These are phyloP conservation scores for Beauveria asiatica DNA, from an alignment of 2,329 filamentous ascomycete genomes.

Conservation along the genomic window DNA sequence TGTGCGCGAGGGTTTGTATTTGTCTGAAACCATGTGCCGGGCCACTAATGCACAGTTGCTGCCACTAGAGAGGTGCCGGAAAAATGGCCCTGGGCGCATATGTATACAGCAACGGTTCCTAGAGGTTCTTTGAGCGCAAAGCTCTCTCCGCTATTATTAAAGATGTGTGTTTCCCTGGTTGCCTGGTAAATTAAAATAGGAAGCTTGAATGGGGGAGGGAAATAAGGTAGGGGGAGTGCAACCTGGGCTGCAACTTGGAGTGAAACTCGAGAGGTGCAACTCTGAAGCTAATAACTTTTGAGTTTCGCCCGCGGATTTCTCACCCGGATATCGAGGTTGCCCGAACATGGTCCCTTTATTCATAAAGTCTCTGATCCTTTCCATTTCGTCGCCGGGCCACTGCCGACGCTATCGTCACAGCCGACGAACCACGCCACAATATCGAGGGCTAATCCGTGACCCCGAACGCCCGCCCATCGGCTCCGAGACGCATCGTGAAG, in stretches of 20 bases:
- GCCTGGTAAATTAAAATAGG: too few relatives aligned
- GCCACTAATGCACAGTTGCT: too few relatives aligned
- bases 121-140: not conserved
- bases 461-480: not conserved
- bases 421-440: conserved; percentile 4
- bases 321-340: not conserved
- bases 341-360: too few relatives aligned
- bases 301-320: not conserved
- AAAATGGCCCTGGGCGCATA: not conserved
- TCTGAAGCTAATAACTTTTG: not conserved
- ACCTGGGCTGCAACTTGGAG: not conserved
- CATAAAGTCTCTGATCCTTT: not conserved
- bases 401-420: conserved; percentile 1
- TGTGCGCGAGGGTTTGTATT: too few relatives aligned
- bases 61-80: not conserved
- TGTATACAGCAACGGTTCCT: not conserved
- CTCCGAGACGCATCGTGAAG: not conserved
- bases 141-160: not conserved
- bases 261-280: not conserved
- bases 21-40: too few relatives aligned
- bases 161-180: not conserved
- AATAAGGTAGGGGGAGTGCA: not conserved
- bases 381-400: not conserved
- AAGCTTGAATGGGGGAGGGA: not conserved
- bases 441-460: not conserved